A percentile compares a stretch with the other conserved stretches of the same genome.
These are phyloP conservation scores for Aspergillus conjunctus DNA, from an alignment of 495 filamentous ascomycete species.

Conservation along the genomic window DNA sequence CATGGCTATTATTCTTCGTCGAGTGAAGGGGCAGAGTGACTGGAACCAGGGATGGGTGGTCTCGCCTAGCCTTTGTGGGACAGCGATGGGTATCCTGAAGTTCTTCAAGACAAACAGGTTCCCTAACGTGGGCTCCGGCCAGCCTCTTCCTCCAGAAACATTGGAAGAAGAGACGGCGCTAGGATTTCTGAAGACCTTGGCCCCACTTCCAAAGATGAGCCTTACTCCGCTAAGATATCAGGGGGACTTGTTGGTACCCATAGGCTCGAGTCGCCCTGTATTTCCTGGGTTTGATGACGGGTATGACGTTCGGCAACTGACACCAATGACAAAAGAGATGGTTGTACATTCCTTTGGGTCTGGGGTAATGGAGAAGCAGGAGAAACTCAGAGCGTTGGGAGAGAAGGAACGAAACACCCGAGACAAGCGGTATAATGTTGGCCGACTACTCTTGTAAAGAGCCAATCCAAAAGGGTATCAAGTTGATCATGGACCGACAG, in stretches of 20 bases:
- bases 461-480: not conserved
- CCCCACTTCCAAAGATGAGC: not conserved
- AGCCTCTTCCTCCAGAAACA: not conserved
- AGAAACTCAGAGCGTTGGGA: not conserved
- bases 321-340: not conserved
- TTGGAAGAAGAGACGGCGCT: not conserved
- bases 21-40: not conserved
- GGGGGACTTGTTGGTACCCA: not conserved
- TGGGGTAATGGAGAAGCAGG: not conserved
- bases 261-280: not conserved
- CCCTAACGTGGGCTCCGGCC: not conserved
- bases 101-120: not conserved
- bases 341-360: not conserved
- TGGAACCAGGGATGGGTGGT: not conserved
- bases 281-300: not conserved
- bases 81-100: not conserved
- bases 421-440: not conserved
- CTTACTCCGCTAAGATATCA: not conserved
- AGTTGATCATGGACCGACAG: conserved; percentile 10
- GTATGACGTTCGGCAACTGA: not conserved
- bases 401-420: not conserved
- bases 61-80: not conserved
- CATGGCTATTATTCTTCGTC: not conserved
- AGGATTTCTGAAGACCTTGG: not conserved
- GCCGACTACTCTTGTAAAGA: conserved; percentile 3